phyloP scores from a whole-genome alignment of 1,139 yeast genomes.

The Lodderomyces pseudojiufengensis region DNA sequence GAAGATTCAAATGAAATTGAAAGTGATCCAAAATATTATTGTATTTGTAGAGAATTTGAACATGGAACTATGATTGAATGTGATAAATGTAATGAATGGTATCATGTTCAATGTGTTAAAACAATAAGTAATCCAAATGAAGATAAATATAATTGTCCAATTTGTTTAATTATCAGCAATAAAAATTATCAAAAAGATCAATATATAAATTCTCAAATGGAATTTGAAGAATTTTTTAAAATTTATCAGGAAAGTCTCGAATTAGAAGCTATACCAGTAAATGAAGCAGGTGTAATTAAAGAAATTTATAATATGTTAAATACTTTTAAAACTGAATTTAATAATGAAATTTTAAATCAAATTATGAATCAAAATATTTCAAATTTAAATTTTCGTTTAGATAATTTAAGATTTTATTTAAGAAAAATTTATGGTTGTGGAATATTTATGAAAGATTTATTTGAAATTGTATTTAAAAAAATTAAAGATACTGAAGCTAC shows the following conservation, averaged over 20 bases:
- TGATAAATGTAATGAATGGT: constrained; percentile 78
- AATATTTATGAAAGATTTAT: constrained; percentile 23
- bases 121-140: constrained; percentile 20
- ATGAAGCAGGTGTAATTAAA: constrained; percentile 30
- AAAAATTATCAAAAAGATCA: constrained; percentile 17
- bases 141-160: constrained; percentile 58
- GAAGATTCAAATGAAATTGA: no score
- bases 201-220: constrained; percentile 19
- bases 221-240: constrained; percentile 17
- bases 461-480: not conserved
- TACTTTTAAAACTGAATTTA: constrained; percentile 14
- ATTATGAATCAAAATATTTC: constrained; percentile 13
- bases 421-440: constrained; percentile 37
- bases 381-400: constrained; percentile 19
- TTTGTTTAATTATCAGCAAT: constrained; percentile 44
- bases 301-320: constrained; percentile 16
- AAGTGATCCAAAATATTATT: constrained; percentile 37
- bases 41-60: constrained; percentile 69
- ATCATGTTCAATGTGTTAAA: constrained; percentile 61
- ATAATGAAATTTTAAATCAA: constrained; percentile 1
- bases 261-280: constrained; percentile 36
- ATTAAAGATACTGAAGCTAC: no score
- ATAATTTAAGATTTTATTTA: constrained; percentile 24
- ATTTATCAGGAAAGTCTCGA: constrained; percentile 27
- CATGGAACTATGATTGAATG: constrained; percentile 77